phyloP scores from a whole-genome alignment of 768 basidiomycete species.

The Postia placenta region DNA sequence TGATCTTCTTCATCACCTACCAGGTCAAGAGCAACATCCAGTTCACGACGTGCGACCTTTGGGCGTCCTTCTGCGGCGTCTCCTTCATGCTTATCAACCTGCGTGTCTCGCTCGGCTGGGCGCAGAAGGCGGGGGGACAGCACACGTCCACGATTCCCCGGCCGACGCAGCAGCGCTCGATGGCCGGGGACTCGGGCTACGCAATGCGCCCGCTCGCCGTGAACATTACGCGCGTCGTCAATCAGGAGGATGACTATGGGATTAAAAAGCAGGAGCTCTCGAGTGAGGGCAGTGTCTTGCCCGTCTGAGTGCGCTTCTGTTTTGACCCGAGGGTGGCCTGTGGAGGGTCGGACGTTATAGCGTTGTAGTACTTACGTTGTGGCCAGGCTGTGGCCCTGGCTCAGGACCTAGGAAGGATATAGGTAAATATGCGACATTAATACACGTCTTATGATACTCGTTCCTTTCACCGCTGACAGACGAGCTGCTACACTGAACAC shows the following conservation, averaged over 20 bases:
- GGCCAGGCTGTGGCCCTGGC: not conserved
- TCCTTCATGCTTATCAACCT: constrained; percentile 4
- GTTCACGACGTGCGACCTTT: constrained; percentile 2
- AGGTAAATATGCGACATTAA: too few species aligned
- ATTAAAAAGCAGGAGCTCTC: not conserved
- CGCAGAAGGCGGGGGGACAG: not conserved
- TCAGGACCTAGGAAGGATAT: too few species aligned
- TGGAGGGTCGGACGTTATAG: not conserved
- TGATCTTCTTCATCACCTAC: constrained; percentile 2
- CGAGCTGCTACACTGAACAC: too few species aligned
- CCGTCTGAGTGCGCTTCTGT: not conserved
- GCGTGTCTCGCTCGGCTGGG: constrained; percentile 2
- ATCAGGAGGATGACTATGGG: constrained; percentile 1
- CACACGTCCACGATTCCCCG: not conserved
- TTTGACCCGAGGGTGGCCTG: not conserved
- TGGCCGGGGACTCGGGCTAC: not conserved
- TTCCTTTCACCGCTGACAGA: too few species aligned
- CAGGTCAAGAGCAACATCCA: constrained; percentile 1
- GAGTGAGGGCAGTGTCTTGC: not conserved
- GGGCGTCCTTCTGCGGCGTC: not conserved
- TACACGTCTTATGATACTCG: too few species aligned
- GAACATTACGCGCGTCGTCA: constrained; percentile 1
- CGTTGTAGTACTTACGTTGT: not conserved
- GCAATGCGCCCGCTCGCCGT: constrained; percentile 1
- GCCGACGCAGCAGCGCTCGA: not conserved